These are phyloP conservation scores for Fusarium drepaniforme DNA, from an alignment of 2,329 filamentous ascomycete species.

Conservation along the genomic window DNA sequence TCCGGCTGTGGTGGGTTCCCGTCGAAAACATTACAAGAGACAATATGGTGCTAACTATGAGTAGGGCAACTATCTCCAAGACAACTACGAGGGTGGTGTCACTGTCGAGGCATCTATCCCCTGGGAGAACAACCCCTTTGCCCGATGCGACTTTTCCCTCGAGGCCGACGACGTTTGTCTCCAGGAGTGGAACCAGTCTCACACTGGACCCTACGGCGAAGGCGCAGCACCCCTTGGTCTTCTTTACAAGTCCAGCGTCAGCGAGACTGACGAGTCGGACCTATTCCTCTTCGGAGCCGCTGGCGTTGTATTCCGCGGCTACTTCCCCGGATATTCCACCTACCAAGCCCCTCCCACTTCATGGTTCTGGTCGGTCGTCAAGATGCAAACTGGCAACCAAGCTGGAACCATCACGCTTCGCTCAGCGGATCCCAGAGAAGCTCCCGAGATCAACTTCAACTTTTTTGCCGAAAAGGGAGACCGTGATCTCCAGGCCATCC, in stretches of 20 bases:
- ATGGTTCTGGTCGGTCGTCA: conserved; percentile 53
- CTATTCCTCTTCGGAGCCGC: conserved; percentile 47
- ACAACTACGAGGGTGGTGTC: conserved; percentile 45
- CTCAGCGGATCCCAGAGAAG: conserved; percentile 71
- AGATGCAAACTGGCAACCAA: conserved; percentile 71
- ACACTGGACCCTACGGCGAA: conserved; percentile 40
- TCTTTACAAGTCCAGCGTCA: conserved; percentile 44
- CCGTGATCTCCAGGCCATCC: conserved; percentile 15
- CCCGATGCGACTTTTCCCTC: conserved; percentile 18
- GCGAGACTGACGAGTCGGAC: conserved; percentile 44
- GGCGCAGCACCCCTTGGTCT: conserved; percentile 40
- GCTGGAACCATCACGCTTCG: conserved; percentile 71
- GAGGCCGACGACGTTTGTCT: conserved; percentile 49
- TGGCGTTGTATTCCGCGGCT: conserved; percentile 43
- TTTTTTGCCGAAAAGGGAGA: conserved; percentile 58
- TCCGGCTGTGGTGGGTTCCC: conserved; percentile 52
- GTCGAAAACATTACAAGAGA: too few species aligned
- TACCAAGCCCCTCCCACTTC: conserved; percentile 48
- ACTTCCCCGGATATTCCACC: conserved; percentile 44
- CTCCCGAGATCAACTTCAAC: conserved; percentile 72
- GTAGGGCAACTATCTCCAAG: conserved; percentile 41
- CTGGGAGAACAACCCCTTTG: conserved; percentile 31
- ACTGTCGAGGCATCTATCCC: conserved; percentile 31
- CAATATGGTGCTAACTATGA: neutral
- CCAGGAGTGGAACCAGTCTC: conserved; percentile 43